Evolutionary conservation across 2,329 filamentous ascomycete genomes (phyloP), one percentile per base, ranked within the genome.

Genomic region (Microcyclospora tardicrescens): DNA sequence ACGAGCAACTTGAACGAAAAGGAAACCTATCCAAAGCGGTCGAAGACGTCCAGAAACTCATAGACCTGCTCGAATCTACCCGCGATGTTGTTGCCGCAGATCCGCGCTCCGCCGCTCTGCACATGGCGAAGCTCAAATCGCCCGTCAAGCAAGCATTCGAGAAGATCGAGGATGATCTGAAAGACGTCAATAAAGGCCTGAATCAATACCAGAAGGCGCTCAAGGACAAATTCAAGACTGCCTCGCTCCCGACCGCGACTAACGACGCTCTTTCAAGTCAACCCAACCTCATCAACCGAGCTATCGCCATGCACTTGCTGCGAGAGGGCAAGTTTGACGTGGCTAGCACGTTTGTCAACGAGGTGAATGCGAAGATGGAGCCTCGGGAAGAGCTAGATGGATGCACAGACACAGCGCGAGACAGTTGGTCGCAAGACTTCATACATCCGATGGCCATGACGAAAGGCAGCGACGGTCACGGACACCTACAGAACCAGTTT

Each of bases 301-400:
- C 91, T 6, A 93, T 98, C 51, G 84, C 84, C 9, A 95, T 96
- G 86, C 91, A 98, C 57, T 73, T 98, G 15, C 72, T 98, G 30
- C 83, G 91, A 31, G 89, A 96, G 63, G 91, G 91, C 35, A 83
- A 94, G 56, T 98, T 98, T 60, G 72, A 71, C 15, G 87, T 94
- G 2, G 89, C 89, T 10, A 77, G 79, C 12, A 85, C 79, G 1
- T 95, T 98, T 51, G 75, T 94, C 35, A 66, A 72, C 11, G 91
- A 96, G 66, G 75, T 73, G 24, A 62, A 66, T 38, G 16, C 38
- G 32, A 13, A 39, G 41, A 3, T 36, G 37, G 28, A 39, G 40
- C 16, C 38, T 39, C 16, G 32, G 30, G 33, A 28, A 45, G 33
- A 34, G 42, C 34, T 43, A 41, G 27, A 36, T 42, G 14, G 47